These are phyloP conservation scores for Botryotinia calthae DNA, from an alignment of 2,329 filamentous ascomycete genomes.

Conservation along the genomic window DNA sequence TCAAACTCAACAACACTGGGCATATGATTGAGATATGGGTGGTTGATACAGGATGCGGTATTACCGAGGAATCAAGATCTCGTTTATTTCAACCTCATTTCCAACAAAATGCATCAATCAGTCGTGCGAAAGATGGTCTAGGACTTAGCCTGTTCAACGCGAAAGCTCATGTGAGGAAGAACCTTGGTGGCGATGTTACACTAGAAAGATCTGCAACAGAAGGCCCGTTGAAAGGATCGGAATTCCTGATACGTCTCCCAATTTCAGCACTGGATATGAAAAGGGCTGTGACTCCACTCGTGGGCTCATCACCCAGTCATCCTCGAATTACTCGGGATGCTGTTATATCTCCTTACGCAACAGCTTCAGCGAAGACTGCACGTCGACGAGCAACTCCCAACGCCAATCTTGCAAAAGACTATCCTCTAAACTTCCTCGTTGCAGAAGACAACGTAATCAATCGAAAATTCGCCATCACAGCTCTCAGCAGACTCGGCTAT, in stretches of 20 bases:
- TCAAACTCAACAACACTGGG: conserved; percentile 51
- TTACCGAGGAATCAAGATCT: conserved; percentile 62
- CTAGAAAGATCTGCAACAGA: conserved; percentile 61
- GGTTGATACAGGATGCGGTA: conserved; percentile 65
- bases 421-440: conserved; percentile 65
- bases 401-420: conserved; percentile 54
- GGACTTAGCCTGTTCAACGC: conserved; percentile 70
- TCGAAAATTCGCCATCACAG: conserved; percentile 62
- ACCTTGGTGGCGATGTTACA: conserved; percentile 62
- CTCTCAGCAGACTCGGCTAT: conserved; percentile 67
- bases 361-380: background rate
- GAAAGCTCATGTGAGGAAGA: conserved; percentile 65
- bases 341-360: conserved; percentile 19
- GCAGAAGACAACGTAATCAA: conserved; percentile 74
- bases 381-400: conserved; percentile 44
- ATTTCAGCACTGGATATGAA: conserved; percentile 30
- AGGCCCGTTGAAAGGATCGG: conserved; percentile 59
- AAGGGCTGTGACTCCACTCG: conserved; percentile 14
- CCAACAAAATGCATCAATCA: conserved; percentile 65
- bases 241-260: conserved; percentile 67
- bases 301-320: conserved; percentile 17
- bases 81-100: conserved; percentile 69
- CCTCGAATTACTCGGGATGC: conserved; percentile 19
- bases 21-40: conserved; percentile 60
- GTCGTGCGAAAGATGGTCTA: conserved; percentile 64